Evolutionary conservation across 495 filamentous ascomycete genomes (phyloP).

Genomic region (Schizothecium vesticola): DNA sequence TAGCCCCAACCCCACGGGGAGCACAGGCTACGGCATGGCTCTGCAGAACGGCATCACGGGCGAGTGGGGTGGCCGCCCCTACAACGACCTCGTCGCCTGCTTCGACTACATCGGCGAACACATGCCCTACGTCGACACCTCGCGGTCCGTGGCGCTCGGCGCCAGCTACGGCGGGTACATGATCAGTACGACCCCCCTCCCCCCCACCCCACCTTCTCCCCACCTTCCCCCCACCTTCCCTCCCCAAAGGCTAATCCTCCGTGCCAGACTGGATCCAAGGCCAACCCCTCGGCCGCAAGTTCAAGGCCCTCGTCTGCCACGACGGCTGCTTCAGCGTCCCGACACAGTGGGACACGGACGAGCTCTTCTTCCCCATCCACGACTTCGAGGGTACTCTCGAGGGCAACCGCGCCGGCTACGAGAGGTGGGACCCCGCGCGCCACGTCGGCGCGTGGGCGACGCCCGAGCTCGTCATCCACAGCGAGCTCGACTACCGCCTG

Average conservation of each 20-base stretch:
- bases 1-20: conserved; percentile 83
- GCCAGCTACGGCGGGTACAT: conserved; percentile 87
- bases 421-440: conserved; percentile 73
- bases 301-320: conserved; percentile 86
- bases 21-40: conserved; percentile 76
- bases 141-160: conserved; percentile 72
- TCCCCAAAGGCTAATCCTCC: too few species aligned
- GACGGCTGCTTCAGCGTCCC: conserved; percentile 83
- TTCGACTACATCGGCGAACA: conserved; percentile 72
- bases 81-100: conserved; percentile 73
- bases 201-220: background rate
- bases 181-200: conserved; percentile 51
- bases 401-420: conserved; percentile 66
- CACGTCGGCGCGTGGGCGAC: conserved; percentile 69
- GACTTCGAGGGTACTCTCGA: conserved; percentile 78
- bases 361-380: conserved; percentile 83
- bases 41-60: conserved; percentile 71
- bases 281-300: conserved; percentile 64
- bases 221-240: conserved; percentile 13
- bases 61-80: conserved; percentile 75
- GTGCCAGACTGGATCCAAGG: conserved; percentile 69
- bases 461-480: conserved; percentile 84
- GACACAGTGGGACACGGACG: conserved; percentile 69
- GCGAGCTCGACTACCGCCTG: conserved; percentile 84
- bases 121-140: conserved; percentile 68